These are phyloP conservation scores for Phytopythium aichiense DNA, from an alignment of 352 stramenopile genomes.

Conservation along the genomic window DNA sequence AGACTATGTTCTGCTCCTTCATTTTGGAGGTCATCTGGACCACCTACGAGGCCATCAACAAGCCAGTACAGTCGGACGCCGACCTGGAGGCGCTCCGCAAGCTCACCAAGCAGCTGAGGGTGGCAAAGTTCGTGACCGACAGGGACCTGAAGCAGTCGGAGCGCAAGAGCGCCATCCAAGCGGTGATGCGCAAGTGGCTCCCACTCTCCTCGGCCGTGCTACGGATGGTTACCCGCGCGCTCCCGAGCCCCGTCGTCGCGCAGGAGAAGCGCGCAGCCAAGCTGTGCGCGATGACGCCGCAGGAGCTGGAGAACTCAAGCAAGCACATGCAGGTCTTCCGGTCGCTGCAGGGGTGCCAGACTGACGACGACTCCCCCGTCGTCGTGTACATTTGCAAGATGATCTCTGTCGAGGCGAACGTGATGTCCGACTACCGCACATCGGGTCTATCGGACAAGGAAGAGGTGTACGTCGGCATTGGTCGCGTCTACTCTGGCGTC, in stretches of 20 bases:
- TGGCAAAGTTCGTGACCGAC: constrained; percentile 64
- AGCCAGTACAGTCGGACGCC: constrained; percentile 36
- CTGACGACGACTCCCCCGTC: constrained; percentile 52
- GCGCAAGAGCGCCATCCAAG: constrained; percentile 52
- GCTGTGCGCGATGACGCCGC: constrained; percentile 46
- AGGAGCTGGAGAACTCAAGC: constrained; percentile 22
- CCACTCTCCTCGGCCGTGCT: constrained; percentile 84
- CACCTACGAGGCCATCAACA: constrained; percentile 67
- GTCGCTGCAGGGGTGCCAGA: constrained; percentile 57
- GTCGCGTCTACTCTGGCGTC: constrained; percentile 87
- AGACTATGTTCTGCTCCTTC: constrained; percentile 92
- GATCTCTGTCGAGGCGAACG: constrained; percentile 81
- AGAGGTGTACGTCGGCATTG: constrained; percentile 90
- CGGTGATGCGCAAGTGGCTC: constrained; percentile 89
- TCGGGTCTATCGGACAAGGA: constrained; percentile 40
- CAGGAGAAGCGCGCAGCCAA: constrained; percentile 70
- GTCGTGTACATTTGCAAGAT: constrained; percentile 93
- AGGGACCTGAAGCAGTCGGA: constrained; percentile 71
- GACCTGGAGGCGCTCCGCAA: constrained; percentile 55
- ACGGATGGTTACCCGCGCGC: constrained; percentile 86
- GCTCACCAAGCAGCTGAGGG: constrained; percentile 59
- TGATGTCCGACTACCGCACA: constrained; percentile 75
- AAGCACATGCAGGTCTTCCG: constrained; percentile 39
- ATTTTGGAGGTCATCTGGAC: constrained; percentile 90
- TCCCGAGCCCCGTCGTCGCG: constrained; percentile 72